Base-by-base conservation (phyloP, 306 rosid genomes). In the Ziziphus jujuba region DNA sequence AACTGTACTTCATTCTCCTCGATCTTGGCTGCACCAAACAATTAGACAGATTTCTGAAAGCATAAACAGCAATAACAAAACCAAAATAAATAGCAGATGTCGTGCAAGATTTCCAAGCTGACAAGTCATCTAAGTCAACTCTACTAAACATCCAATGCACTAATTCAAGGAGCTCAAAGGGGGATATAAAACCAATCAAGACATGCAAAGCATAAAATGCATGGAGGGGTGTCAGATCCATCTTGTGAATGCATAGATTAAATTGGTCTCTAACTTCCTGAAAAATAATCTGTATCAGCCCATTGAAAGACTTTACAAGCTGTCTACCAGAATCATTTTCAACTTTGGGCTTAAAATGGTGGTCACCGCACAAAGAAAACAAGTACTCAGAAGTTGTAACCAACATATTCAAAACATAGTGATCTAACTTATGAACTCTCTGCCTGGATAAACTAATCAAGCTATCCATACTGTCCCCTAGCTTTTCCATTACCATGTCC, bases 81-180 rank as follows among this genome's bases (percentile, higher is more conserved):
- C 81, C 97, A 67, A 93, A 70, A 81, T 84, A 83, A 31, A 84
- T 54, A 63, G 68, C 79, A 69, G 82, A 71, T 54, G 66, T 61
- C 33, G 17, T 58, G 23, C 31, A 40, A 54, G 74, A 65, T 48
- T 70, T 79, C 63, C 64, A 76, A 44, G 34, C 83, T 61, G 55
- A 45, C 61, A 55, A 70, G 62, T 75, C 80, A 76, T 78, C 81
- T 57, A 67, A 52, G 50, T 67, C 77, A 49, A 72, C 74, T 58
- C 81, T 79, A 22, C 40, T 65, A 59, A 93, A 78, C 83, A 93
- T 84, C 98, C 96, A 90, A 69, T 73, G 82, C 49, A 80, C 98
- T 55, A 90, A 75, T 80, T 86, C 90, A 81, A 93, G 89, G 59
- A 93, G 86, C 72, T 80, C 70, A 70, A 90, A 80, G 25, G 98